A percentile compares a stretch with the other conserved stretches of the same genome.
Conservation (phyloP, 495 filamentous ascomycete species). For the Trichodelitschia bisporula region DNA sequence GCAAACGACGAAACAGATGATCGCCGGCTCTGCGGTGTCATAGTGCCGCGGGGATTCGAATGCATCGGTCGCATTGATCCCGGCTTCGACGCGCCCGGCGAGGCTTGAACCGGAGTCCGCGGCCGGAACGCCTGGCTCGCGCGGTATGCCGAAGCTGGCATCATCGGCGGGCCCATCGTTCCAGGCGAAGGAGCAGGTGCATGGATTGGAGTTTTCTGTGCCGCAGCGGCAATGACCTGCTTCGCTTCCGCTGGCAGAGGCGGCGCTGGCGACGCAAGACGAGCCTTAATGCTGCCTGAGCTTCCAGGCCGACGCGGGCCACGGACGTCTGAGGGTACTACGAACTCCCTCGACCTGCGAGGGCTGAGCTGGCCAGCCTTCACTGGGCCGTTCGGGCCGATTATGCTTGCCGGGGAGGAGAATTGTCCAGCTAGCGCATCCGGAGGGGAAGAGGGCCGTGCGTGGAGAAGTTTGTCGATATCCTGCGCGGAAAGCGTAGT, state of each 20-base stretch:
- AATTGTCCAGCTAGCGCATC: too few relatives aligned
- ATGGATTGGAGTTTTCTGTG: conserved; percentile 14
- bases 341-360: conserved; percentile 1
- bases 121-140: conserved; percentile 27
- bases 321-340: conserved; percentile 8
- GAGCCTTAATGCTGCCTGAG: conserved; percentile 31
- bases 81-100: too few relatives aligned
- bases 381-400: too few relatives aligned
- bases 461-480: conserved; percentile 17
- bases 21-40: conserved; percentile 25
- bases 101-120: conserved; percentile 58
- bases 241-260: conserved; percentile 65
- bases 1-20: conserved; percentile 89
- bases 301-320: conserved; percentile 37
- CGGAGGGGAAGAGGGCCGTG: too few relatives aligned
- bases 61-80: too few relatives aligned
- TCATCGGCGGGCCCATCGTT: conserved; percentile 64
- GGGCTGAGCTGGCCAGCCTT: too few relatives aligned
- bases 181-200: conserved; percentile 8
- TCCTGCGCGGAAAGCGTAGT: conserved; percentile 15
- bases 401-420: too few relatives aligned
- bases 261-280: conserved; percentile 27
- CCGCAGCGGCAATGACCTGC: conserved; percentile 61
- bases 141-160: conserved; percentile 59
- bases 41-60: conserved; percentile 27